phyloP scores from a whole-genome alignment of 352 stramenopile species.

The Pythium phragmitis region DNA sequence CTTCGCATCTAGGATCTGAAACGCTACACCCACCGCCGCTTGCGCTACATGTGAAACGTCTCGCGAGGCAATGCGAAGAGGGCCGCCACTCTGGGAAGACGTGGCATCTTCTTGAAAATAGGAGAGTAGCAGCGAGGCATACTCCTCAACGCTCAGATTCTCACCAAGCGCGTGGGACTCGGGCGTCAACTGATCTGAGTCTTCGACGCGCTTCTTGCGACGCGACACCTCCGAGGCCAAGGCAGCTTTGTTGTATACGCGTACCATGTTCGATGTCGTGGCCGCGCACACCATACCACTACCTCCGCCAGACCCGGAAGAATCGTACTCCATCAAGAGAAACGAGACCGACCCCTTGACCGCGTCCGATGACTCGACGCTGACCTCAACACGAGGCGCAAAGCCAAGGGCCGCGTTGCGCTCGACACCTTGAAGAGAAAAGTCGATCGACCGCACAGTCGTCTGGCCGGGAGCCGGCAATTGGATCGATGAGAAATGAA shows the following conservation, averaged over 20 bases:
- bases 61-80: constrained; percentile 41
- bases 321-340: constrained; percentile 49
- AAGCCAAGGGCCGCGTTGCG: constrained; percentile 52
- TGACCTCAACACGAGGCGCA: constrained; percentile 50
- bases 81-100: constrained; percentile 3
- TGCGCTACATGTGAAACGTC: constrained; percentile 55
- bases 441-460: constrained; percentile 51
- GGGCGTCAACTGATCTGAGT: constrained; percentile 36
- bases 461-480: constrained; percentile 49
- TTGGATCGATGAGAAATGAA: constrained; percentile 67
- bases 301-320: constrained; percentile 26
- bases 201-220: constrained; percentile 38
- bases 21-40: constrained; percentile 54
- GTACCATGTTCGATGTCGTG: constrained; percentile 68
- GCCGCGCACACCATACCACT: constrained; percentile 56
- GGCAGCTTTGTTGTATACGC: constrained; percentile 34
- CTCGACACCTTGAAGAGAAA: constrained; percentile 68
- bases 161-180: constrained; percentile 32
- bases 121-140: constrained; percentile 47
- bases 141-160: constrained; percentile 51
- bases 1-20: constrained; percentile 80
- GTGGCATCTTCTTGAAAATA: constrained; percentile 52
- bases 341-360: constrained; percentile 74
- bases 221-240: not conserved
- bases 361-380: constrained; percentile 42